Base-by-base conservation (phyloP, 441 rosid genomes). In the Bocquillonia castaneifolia region DNA sequence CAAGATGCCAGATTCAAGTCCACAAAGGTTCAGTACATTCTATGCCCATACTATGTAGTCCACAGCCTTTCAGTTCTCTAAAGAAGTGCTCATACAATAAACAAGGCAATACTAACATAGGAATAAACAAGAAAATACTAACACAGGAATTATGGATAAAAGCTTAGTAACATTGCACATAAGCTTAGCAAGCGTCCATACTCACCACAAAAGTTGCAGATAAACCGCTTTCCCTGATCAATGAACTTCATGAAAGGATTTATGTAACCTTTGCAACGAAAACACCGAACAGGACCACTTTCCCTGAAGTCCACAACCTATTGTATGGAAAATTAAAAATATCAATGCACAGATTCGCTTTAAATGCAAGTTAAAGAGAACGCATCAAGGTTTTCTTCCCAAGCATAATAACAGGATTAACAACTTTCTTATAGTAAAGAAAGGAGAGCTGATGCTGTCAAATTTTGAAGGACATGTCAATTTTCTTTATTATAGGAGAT, bases 251-350 rank as follows among this genome's bases (percentile, higher is more conserved):
- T 81, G 55, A 86, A 80, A 80, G 91, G 91, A 76, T 88, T 88
- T 57, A 88, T 78, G 76, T 88, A 88, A 47, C 85, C 93, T 78
- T 86, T 88, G 77, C 91, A 88, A 71, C 85, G 91, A 71, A 88
- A 84, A 73, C 93, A 88, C 59, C 93, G 83, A 50, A 86, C 86
- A 23, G 93, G 93, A 69, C 93, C 93, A 74, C 78, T 67, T 76
- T 91, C 96, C 48, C 96, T 96, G 72, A 89, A 89, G 77, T 91
- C 96, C 70, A 89, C 92, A 74, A 86, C 81, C 96, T 88, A 76
- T 52, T 61, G 62, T 14, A 28, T 0, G 22, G 5, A 28, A 55
- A 14, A 15, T 55, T 28, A 3, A 29, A 15, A 55, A 13, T 55
- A 14, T 15, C 36, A 28, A 5, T 17, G 17, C 10, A 31, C 3